These are phyloP conservation scores for Marchantia paleacea DNA, from an alignment of 225 moss, liverwort and hornwort genomes.

Conservation along the genomic window DNA sequence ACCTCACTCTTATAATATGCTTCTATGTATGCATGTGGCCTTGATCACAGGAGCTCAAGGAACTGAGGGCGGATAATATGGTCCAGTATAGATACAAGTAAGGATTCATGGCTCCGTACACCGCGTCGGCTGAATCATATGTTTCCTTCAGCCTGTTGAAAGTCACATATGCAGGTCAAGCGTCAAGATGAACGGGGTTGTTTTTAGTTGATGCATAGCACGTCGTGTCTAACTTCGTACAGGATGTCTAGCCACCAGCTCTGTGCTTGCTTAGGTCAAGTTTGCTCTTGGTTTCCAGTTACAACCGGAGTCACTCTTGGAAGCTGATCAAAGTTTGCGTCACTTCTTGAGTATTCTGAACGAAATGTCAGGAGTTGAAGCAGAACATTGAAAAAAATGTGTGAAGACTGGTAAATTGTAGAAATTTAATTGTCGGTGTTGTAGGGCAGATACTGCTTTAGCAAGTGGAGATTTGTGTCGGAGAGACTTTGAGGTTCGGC, in stretches of 20 bases:
- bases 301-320: too few species aligned
- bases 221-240: not conserved
- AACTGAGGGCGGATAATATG: conserved; percentile 58
- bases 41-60: conserved; percentile 61
- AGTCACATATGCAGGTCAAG: not conserved
- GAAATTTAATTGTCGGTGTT: conserved; percentile 6
- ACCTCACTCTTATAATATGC: not conserved
- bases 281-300: not conserved
- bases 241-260: not conserved
- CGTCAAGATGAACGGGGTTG: not conserved
- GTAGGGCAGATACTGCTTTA: conserved; percentile 64
- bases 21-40: not conserved
- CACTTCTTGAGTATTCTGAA: not conserved
- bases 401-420: not conserved
- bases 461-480: conserved; percentile 53
- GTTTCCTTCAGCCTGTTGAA: not conserved
- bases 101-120: conserved; percentile 7
- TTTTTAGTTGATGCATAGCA: not conserved
- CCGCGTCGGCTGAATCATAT: not conserved
- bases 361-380: not conserved
- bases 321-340: too few species aligned
- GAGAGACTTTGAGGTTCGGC: conserved; percentile 45
- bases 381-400: not conserved
- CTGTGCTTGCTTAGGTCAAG: not conserved
- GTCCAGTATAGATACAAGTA: conserved; percentile 72